Base-by-base conservation (phyloP, 1,139 yeast species). In the Kodamaea suecica region DNA sequence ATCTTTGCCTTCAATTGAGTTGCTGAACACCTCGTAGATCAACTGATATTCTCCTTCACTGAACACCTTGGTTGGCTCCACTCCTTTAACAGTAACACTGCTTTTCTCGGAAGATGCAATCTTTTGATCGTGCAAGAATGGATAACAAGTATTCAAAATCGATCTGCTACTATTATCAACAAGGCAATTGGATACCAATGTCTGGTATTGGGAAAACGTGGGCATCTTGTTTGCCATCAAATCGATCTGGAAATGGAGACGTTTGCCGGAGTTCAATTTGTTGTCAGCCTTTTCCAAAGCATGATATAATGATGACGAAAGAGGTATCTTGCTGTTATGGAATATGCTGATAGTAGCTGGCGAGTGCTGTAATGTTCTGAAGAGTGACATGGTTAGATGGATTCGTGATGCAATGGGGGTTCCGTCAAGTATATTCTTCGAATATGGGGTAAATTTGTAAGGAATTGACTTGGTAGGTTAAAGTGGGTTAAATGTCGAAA, bases 321-420 rank as follows among this genome's bases (percentile, higher is more conserved):
- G 53, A 1, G 70, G 65, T 30, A 68, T 44, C 29, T 56, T 57
- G 30, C 57, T 47, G 44, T 64, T 66, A 50, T 69, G 74, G 55
- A 69, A 70, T 33, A 70, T 61, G 34, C 69, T 53, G 34, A 70
- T 57, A 14, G 70, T 66, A 31, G 73, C 68, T 9, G 74, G 73
- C 4, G 70, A 60, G 48, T 55, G 52, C 43, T 70, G 76, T 36
- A 70, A 59, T 10, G 73, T 63, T 59, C 59, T 67, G 50, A 70
- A 69, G 40, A 61, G 61, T 16, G 66, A 61, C 66, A 61, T 60
- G 34, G 33, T 19, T 24, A 11, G 23, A 9, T 20, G 7, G 23
- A 20, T 3, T 25, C 10, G 15, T 25, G 15, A 25, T n/a, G n/a
- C n/a, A n/a, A n/a, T n/a, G n/a, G n/a, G n/a, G n/a, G n/a, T n/a